Evolutionary conservation across 176 grass and related monocot genomes (phyloP), one percentile per base, ranked within the genome.

Genomic region (Poa annua): DNA sequence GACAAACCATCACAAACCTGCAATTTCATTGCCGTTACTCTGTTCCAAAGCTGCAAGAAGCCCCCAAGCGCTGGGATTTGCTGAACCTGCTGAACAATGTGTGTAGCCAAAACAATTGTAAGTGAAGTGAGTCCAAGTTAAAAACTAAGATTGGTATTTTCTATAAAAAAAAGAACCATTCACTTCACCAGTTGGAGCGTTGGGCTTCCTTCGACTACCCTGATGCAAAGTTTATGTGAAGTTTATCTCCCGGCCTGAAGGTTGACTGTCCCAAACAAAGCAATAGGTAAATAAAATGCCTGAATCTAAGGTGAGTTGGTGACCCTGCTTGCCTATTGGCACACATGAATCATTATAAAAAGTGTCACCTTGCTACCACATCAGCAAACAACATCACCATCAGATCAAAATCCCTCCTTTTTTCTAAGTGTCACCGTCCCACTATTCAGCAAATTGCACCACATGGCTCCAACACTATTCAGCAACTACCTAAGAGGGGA

Each of bases 401-500:
- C 75, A 71, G 38, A 69, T 71, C 17, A 70, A 59, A 20, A 45
- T 24, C 4, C 39, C 1, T 11, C 10, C 8, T 26, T n/a, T 73
- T 61, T 22, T 29, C 16, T 44, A 20, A 64, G 26, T 38, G 16
- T 14, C 24, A 11, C 62, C 76, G 47, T 64, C 22, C 50, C 71
- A 17, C 48, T 51, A 74, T 53, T 73, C 70, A 29, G 66, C 41
- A 44, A 53, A 42, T 68, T 79, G 53, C 63, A 47, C 52, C 63
- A n/a, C 42, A 63, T 64, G 76, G 36, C 75, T 35, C 75, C 79
- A 80, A 51, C 83, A 85, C 88, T 80, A 81, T 22, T 71, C 62
- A 48, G 69, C 92, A 84, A 84, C 59, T 21, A 83, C 68, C 10
- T 13, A 5, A 68, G 29, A 44, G 55, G 64, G 78, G 78, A 80